Percentiles rank a stretch among this genome's conserved stretches.
Evolutionary conservation across 768 basidiomycete species (phyloP).

Genomic region (Leccinellum albellum): DNA sequence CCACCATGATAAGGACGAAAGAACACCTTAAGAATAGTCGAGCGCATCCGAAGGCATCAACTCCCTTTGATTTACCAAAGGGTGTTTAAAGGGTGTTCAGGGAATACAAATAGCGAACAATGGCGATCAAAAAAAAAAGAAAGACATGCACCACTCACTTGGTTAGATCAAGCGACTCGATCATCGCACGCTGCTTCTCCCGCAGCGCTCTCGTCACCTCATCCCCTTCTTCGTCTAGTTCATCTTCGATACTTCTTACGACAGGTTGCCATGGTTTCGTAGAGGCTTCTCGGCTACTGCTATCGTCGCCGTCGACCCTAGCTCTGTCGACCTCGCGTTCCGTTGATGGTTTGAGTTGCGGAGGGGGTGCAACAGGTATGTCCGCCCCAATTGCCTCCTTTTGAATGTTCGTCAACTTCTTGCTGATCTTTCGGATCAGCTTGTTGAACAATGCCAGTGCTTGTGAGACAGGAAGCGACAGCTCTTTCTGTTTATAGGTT

Average conservation of each 20-base stretch:
- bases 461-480: conserved; percentile 83
- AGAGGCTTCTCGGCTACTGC: not conserved
- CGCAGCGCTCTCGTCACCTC: conserved; percentile 49
- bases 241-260: conserved; percentile 50
- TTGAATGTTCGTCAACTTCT: conserved; percentile 70
- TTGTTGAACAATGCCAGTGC: conserved; percentile 89
- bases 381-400: conserved; percentile 70
- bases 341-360: conserved; percentile 8
- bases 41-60: not conserved
- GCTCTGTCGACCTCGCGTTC: conserved; percentile 5
- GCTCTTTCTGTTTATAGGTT: conserved; percentile 53
- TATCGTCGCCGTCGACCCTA: conserved; percentile 5
- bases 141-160: conserved; percentile 55
- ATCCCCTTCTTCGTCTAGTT: conserved; percentile 75
- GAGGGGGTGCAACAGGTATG: conserved; percentile 43
- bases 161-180: conserved; percentile 81
- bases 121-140: not conserved
- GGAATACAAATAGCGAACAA: not conserved
- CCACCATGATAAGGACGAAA: not conserved
- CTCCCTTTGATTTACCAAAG: not conserved
- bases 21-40: not conserved
- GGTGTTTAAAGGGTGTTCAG: conserved; percentile 7
- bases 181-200: conserved; percentile 82
- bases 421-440: conserved; percentile 79
- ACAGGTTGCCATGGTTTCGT: conserved; percentile 41